Percentiles rank a stretch among this genome's conserved stretches.
These are phyloP conservation scores for Apiospora koreana DNA, from an alignment of 2,329 filamentous ascomycete genomes.

Conservation along the genomic window DNA sequence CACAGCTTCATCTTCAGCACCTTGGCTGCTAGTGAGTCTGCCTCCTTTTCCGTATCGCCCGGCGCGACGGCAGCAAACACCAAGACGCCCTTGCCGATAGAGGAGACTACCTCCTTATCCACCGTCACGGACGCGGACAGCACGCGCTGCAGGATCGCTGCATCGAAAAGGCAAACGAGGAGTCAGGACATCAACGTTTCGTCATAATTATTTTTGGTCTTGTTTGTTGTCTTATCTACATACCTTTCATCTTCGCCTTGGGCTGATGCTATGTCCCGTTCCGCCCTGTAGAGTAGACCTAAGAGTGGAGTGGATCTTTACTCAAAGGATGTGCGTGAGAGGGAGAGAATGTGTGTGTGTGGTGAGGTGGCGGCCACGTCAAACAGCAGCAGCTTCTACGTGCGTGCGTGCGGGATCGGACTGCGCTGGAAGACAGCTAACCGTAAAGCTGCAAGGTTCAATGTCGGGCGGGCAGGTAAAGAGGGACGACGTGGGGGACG, in stretches of 20 bases:
- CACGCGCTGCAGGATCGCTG: slow-evolving; percentile 91
- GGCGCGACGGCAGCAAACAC: slow-evolving; percentile 91
- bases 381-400: neutral
- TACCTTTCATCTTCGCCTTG: slow-evolving; percentile 24
- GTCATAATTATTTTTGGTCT: neutral
- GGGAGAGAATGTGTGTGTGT: neutral
- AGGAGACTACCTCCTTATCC: slow-evolving; percentile 85
- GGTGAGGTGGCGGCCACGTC: neutral
- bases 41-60: slow-evolving; percentile 87
- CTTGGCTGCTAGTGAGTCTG: slow-evolving; percentile 79
- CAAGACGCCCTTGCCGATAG: slow-evolving; percentile 85
- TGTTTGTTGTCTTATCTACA: neutral
- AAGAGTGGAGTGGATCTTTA: neutral
- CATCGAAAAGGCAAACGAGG: neutral
- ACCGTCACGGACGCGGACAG: slow-evolving; percentile 95
- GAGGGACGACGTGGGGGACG: neutral
- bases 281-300: neutral
- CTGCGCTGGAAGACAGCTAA: neutral
- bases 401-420: neutral
- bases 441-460: neutral
- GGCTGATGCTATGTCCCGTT: neutral
- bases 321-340: neutral
- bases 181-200: neutral
- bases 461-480: neutral
- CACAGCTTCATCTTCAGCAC: slow-evolving; percentile 89